Conservation (phyloP, 2,329 filamentous ascomycete genomes). For the Cercospora sesami region DNA sequence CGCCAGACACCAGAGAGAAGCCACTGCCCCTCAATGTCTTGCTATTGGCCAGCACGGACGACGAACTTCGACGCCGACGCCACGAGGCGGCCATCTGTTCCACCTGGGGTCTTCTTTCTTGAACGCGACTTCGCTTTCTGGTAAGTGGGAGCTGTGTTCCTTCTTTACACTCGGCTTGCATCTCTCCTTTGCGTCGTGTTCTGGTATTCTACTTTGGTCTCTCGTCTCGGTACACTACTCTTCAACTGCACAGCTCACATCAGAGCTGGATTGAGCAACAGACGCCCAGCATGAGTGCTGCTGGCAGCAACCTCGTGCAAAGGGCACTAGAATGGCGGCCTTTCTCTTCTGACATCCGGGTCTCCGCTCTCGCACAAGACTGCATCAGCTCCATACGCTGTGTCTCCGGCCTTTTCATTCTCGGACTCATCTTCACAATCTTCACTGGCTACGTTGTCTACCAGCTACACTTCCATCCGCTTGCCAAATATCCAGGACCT, state of each 20-base stretch:
- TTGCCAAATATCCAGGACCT: conserved; percentile 33
- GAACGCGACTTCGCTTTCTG: neutral
- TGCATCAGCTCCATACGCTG: conserved; percentile 20
- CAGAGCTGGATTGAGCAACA: neutral
- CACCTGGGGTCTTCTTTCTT: neutral
- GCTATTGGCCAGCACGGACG: conserved; percentile 10
- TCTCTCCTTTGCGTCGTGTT: neutral
- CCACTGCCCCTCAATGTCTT: neutral
- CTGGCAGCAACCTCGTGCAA: conserved; percentile 9
- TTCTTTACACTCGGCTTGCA: conserved; percentile 1
- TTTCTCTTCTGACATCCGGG: neutral
- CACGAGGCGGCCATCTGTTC: conserved; percentile 1
- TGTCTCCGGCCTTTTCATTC: conserved; percentile 12
- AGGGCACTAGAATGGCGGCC: conserved; percentile 12
- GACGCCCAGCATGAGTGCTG: conserved; percentile 12
- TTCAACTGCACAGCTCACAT: neutral
- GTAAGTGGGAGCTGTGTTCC: neutral
- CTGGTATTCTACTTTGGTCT: neutral
- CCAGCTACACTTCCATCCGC: conserved; percentile 30
- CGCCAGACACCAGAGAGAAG: conserved; percentile 3
- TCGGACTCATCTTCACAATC: conserved; percentile 14
- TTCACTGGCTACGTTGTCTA: conserved; percentile 27
- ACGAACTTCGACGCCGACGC: neutral
- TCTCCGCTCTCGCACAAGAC: neutral
- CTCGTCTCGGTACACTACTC: neutral